Evolutionary conservation across 2,329 filamentous ascomycete genomes (phyloP).

Genomic region (Aspergillus thermomutatus): DNA sequence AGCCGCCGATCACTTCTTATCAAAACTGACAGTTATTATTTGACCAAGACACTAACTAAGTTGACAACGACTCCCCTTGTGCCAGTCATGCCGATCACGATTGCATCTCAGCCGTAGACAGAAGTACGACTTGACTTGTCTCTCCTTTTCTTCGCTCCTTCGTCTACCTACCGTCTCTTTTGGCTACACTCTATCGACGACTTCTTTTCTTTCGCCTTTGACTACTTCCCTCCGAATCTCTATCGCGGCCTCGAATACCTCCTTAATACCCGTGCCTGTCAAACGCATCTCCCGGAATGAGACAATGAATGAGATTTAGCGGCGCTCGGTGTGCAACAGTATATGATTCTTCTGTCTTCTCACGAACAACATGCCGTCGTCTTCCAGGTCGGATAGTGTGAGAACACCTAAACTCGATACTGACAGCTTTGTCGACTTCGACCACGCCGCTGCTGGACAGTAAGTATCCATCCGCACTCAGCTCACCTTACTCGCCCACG

Average conservation of each 20-base stretch:
- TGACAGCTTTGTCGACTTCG: slow-evolving; percentile 43
- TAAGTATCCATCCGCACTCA: slow-evolving; percentile 29
- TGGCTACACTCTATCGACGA: neutral
- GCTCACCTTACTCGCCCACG: slow-evolving; percentile 1
- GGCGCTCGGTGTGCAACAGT: neutral
- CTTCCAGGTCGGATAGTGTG: slow-evolving; percentile 29
- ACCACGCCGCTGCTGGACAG: slow-evolving; percentile 48
- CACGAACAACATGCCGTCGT: slow-evolving; percentile 28
- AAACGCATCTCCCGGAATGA: neutral
- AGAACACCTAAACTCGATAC: slow-evolving; percentile 35
- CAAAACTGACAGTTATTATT: neutral
- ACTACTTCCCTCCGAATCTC: neutral
- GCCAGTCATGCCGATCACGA: neutral
- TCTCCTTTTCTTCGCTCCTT: neutral
- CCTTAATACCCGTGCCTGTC: too few species aligned
- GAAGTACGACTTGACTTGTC: neutral
- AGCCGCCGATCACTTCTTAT: neutral
- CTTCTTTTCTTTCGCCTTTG: neutral
- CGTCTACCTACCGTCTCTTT: too few species aligned
- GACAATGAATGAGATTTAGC: neutral
- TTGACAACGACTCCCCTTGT: neutral
- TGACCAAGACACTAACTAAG: neutral
- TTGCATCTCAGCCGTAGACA: neutral
- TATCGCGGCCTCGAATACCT: neutral
- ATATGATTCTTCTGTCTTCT: slow-evolving; percentile 15